Evolutionary conservation across 2,329 filamentous ascomycete species (phyloP).

Genomic region (Beauveria scarabaeidicola): DNA sequence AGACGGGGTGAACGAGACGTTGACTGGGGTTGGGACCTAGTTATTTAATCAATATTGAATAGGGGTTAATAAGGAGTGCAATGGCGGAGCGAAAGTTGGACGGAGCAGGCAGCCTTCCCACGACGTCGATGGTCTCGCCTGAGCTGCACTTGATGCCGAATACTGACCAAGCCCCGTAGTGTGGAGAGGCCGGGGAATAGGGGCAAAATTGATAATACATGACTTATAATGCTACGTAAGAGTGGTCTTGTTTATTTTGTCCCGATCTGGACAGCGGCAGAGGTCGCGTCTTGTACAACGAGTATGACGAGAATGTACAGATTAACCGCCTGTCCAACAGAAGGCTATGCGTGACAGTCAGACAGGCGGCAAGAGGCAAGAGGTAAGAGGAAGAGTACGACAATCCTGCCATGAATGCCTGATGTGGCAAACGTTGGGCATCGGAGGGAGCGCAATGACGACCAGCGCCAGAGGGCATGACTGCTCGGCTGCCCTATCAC

Average conservation of each 20-base stretch:
- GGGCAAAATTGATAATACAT: conserved; percentile 1
- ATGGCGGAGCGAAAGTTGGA: background rate
- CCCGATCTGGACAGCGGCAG: conserved; percentile 10
- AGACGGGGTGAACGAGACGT: background rate
- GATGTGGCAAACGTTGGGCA: conserved; percentile 5
- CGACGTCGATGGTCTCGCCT: background rate
- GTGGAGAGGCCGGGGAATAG: conserved; percentile 8
- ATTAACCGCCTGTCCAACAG: background rate
- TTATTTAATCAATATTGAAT: background rate
- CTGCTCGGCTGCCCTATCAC: background rate
- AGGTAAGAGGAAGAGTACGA: background rate
- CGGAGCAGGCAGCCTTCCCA: background rate
- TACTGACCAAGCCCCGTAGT: background rate
- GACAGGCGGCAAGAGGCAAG: background rate
- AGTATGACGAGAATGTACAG: background rate
- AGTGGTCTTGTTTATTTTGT: conserved; percentile 9
- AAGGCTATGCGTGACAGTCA: background rate
- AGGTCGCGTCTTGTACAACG: background rate
- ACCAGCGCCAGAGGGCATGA: background rate
- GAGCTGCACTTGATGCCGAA: background rate
- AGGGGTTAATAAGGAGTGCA: background rate
- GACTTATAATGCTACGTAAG: background rate
- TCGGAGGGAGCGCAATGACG: background rate
- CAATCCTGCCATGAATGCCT: background rate
- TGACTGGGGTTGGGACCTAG: background rate